Percentiles rank a stretch among this genome's conserved stretches.
phyloP scores from a whole-genome alignment of 306 rosid genomes.

The Cicer bijugum region DNA sequence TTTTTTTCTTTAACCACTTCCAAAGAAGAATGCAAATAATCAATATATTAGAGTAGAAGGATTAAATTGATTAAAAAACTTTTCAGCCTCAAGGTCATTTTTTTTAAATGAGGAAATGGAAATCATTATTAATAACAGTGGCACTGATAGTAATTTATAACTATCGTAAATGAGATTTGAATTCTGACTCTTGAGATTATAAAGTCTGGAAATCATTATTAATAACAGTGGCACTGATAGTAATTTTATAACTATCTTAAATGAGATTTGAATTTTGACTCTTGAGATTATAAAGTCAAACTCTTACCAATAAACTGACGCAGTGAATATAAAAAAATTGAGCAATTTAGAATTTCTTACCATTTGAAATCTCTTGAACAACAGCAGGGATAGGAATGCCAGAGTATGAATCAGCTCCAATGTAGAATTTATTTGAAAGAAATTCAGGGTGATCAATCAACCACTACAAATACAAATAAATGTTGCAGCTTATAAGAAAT shows the following conservation, averaged over 20 bases:
- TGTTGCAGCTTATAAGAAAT: neutral
- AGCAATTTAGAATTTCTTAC: conserved; percentile 43
- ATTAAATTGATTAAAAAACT: neutral
- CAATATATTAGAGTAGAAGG: neutral
- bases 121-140: too few species aligned
- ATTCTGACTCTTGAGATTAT: too few species aligned
- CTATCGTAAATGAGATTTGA: too few species aligned
- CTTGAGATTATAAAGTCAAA: too few species aligned
- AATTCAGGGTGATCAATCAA: conserved; percentile 63
- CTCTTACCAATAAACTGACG: too few species aligned
- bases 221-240: too few species aligned
- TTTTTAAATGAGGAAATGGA: too few species aligned
- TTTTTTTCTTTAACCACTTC: neutral
- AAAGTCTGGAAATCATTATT: too few species aligned
- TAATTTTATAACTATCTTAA: too few species aligned
- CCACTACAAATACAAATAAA: conserved; percentile 62
- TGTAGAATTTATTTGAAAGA: conserved; percentile 56
- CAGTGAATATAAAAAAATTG: too few species aligned
- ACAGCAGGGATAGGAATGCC: conserved; percentile 63
- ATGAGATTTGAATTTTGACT: too few species aligned
- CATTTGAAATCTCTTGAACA: conserved; percentile 59
- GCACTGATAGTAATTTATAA: too few species aligned
- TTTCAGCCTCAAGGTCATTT: neutral
- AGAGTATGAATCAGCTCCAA: conserved; percentile 77
- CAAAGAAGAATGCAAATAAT: neutral